Evolutionary conservation across 2,329 filamentous ascomycete species (phyloP).

Genomic region (Helotiales sp.): DNA sequence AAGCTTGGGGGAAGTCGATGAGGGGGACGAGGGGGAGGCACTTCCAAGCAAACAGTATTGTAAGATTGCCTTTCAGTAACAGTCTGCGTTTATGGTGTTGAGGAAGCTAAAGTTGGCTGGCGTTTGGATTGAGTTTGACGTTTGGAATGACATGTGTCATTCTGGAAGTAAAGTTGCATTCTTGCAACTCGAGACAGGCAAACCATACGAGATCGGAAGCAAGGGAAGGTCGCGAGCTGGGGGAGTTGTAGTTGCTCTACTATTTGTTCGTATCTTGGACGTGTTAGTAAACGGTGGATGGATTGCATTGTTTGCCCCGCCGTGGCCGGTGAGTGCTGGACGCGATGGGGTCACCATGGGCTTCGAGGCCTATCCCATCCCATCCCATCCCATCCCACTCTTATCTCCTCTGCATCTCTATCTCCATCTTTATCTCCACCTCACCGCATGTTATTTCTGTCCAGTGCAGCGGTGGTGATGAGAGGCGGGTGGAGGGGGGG

Average conservation of each 20-base stretch:
- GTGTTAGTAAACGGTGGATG: constrained; percentile 3
- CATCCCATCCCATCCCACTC: too few relatives aligned
- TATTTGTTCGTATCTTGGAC: background rate
- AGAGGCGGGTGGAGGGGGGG: too few relatives aligned
- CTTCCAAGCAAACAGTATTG: background rate
- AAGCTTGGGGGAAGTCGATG: background rate
- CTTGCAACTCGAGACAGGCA: too few relatives aligned
- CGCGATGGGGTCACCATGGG: constrained; percentile 9
- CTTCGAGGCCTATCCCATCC: background rate
- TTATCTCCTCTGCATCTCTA: too few relatives aligned
- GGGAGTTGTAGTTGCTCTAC: background rate
- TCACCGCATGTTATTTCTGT: constrained; percentile 3
- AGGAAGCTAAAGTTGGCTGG: constrained; percentile 7
- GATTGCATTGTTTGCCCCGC: background rate
- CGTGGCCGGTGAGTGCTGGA: background rate
- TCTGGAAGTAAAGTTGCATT: too few relatives aligned
- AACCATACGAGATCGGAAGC: background rate
- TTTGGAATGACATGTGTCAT: background rate
- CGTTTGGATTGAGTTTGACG: background rate
- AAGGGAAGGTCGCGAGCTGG: background rate
- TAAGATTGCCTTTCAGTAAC: background rate
- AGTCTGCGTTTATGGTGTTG: background rate
- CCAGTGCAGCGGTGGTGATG: background rate
- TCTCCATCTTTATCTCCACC: background rate
- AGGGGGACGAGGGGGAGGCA: too few relatives aligned